Evolutionary conservation across 2,329 filamentous ascomycete species (phyloP).

Genomic region (Diaporthe sp.): DNA sequence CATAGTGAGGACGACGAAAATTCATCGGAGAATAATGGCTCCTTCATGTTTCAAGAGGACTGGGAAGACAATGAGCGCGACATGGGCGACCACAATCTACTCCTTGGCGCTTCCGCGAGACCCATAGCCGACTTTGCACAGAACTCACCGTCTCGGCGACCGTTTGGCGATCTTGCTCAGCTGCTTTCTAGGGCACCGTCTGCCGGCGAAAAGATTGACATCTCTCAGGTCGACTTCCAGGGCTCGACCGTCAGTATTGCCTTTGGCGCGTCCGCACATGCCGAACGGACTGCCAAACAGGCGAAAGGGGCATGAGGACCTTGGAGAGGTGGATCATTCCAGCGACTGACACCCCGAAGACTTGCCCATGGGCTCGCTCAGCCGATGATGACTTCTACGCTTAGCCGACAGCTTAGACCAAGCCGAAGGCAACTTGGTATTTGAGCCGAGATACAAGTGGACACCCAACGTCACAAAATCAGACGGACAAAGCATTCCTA

Average conservation of each 20-base stretch:
- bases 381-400: no score
- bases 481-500: background rate
- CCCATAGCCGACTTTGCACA: constrained; percentile 15
- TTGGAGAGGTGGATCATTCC: background rate
- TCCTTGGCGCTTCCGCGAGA: constrained; percentile 15
- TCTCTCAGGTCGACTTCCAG: constrained; percentile 19
- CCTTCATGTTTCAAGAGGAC: background rate
- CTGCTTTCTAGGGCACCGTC: constrained; percentile 10
- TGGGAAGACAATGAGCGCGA: background rate
- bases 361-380: no score
- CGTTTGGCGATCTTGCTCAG: background rate
- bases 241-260: constrained; percentile 4
- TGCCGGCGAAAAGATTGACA: constrained; percentile 8
- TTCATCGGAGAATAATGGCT: background rate
- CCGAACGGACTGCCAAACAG: background rate
- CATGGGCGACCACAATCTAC: background rate
- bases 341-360: background rate
- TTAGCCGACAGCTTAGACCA: no score
- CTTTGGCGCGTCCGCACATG: background rate
- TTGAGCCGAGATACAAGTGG: no score
- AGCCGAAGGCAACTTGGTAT: no score
- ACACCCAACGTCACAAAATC: no score
- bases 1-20: background rate
- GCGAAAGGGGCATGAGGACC: background rate
- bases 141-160: background rate